phyloP scores from a whole-genome alignment of 345 rosid genomes.

The Xanthoceras sorbifolium region DNA sequence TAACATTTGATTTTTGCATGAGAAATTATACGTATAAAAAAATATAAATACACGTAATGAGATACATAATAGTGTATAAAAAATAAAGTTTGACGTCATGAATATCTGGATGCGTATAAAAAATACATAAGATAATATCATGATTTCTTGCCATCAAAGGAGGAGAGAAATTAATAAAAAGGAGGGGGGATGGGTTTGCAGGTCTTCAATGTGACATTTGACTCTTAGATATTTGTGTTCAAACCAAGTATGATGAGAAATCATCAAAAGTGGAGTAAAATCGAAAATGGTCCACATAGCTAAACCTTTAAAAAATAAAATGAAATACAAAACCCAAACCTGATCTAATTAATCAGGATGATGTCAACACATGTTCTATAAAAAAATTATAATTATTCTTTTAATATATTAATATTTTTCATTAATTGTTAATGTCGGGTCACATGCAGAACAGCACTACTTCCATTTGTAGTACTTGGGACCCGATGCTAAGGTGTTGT shows the following conservation, averaged over 20 bases:
- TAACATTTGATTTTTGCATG: too few relatives aligned
- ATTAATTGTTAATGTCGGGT: too few relatives aligned
- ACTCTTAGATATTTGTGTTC: slow-evolving; percentile 40
- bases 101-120: background rate
- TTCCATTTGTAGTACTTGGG: background rate
- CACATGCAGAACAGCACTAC: too few relatives aligned
- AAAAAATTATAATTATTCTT: too few relatives aligned
- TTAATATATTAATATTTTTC: too few relatives aligned
- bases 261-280: slow-evolving; percentile 17
- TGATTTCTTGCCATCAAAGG: slow-evolving; percentile 22
- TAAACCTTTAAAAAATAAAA: background rate
- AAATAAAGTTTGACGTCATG: too few relatives aligned
- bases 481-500: background rate
- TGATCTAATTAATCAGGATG: too few relatives aligned
- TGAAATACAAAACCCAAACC: too few relatives aligned
- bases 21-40: too few relatives aligned
- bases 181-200: slow-evolving; percentile 23
- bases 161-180: slow-evolving; percentile 12
- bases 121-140: slow-evolving; percentile 3
- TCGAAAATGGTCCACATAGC: slow-evolving; percentile 33
- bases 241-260: slow-evolving; percentile 38
- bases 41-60: too few relatives aligned
- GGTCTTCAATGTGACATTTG: slow-evolving; percentile 44
- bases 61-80: background rate
- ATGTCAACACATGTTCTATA: too few relatives aligned